Evolutionary conservation across 2,329 filamentous ascomycete species (phyloP).

Genomic region (Elsinoe fawcettii): DNA sequence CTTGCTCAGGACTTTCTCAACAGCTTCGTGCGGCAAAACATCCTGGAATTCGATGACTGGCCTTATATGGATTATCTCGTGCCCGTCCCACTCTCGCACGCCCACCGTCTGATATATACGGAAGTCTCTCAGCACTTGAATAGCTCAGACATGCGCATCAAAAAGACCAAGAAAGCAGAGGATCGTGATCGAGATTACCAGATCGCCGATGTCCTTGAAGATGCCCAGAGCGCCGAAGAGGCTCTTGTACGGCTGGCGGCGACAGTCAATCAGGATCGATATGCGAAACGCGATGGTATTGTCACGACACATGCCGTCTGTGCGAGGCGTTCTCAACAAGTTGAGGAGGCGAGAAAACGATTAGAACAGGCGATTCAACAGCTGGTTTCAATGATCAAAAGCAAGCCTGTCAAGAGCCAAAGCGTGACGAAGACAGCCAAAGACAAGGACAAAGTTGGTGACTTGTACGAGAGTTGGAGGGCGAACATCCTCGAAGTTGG

Average conservation of each 20-base stretch:
- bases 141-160: slow-evolving; percentile 42
- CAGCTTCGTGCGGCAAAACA: slow-evolving; percentile 41
- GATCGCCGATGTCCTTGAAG: slow-evolving; percentile 41
- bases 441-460: not conserved
- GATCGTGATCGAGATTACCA: slow-evolving; percentile 32
- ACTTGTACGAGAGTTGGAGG: slow-evolving; percentile 20
- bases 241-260: slow-evolving; percentile 44
- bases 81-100: slow-evolving; percentile 37
- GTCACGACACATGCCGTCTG: not conserved
- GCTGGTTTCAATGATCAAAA: slow-evolving; percentile 5
- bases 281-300: not conserved
- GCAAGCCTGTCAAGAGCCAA: slow-evolving; percentile 17
- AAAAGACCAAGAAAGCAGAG: slow-evolving; percentile 30
- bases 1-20: slow-evolving; percentile 50
- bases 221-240: slow-evolving; percentile 42
- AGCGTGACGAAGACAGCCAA: not conserved
- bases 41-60: slow-evolving; percentile 36
- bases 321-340: not conserved
- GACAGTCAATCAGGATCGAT: slow-evolving; percentile 22
- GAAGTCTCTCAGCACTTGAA: slow-evolving; percentile 49
- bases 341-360: not conserved
- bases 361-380: not conserved
- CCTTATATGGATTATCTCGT: slow-evolving; percentile 37
- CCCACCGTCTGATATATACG: slow-evolving; percentile 47
- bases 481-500: slow-evolving; percentile 19